Conservation (phyloP, 2,329 filamentous ascomycete species). For the Trichoderma sp. region DNA sequence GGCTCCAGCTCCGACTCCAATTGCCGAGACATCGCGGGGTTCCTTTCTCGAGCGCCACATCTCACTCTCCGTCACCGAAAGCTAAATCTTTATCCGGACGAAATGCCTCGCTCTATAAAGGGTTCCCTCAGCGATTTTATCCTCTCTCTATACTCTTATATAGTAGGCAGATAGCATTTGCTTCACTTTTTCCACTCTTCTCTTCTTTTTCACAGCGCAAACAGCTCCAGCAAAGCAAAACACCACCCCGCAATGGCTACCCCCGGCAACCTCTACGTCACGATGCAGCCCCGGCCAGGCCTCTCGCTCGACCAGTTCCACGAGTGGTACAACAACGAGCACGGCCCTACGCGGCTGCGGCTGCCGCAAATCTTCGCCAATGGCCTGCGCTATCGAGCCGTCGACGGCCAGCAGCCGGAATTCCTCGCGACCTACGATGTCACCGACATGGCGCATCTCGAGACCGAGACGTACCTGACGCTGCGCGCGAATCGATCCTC, state of each 20-base stretch:
- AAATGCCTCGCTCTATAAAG: background rate
- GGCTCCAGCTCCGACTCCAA: conserved; percentile 35
- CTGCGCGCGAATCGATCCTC: conserved; percentile 62
- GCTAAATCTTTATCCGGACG: conserved; percentile 13
- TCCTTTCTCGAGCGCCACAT: background rate
- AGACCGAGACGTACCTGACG: conserved; percentile 69
- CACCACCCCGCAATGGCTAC: conserved; percentile 40
- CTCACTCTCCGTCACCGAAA: background rate
- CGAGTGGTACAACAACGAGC: conserved; percentile 94
- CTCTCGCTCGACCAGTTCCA: conserved; percentile 74
- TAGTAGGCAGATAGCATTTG: background rate
- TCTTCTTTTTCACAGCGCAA: too few species aligned
- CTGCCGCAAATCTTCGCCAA: conserved; percentile 74
- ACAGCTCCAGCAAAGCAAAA: background rate
- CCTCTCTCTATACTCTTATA: background rate
- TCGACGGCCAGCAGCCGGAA: conserved; percentile 63
- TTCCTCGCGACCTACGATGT: conserved; percentile 86
- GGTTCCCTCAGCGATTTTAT: background rate
- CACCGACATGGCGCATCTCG: conserved; percentile 71
- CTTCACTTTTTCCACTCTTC: background rate
- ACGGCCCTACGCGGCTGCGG: conserved; percentile 79
- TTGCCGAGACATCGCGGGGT: conserved; percentile 35
- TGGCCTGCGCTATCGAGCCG: conserved; percentile 77
- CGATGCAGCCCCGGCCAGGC: conserved; percentile 75
- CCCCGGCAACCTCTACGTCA: conserved; percentile 79